These are phyloP conservation scores for Amaranthus tricolor DNA, from an alignment of 179 eudicot species.

Conservation along the genomic window DNA sequence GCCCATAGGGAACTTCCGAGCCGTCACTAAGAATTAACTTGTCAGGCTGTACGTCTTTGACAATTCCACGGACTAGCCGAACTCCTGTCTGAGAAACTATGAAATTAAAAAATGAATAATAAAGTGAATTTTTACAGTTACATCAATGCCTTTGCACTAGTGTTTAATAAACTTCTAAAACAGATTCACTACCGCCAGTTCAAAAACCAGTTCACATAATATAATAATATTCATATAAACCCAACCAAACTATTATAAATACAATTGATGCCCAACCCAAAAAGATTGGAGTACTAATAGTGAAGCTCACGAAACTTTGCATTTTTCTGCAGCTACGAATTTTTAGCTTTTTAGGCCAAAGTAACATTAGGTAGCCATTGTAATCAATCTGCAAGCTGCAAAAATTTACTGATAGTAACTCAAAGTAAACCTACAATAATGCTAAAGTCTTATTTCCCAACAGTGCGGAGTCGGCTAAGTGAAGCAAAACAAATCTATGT, in stretches of 20 bases:
- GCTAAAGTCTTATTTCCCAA: no score
- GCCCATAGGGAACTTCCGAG: constrained; percentile 87
- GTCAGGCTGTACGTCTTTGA: constrained; percentile 78
- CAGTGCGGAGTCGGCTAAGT: no score
- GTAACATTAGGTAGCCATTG: neutral
- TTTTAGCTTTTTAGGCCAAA: neutral
- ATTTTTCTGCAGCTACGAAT: neutral
- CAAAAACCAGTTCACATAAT: neutral
- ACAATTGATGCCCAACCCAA: neutral
- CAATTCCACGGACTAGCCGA: constrained; percentile 87
- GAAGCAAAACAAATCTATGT: no score
- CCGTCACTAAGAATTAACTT: constrained; percentile 82
- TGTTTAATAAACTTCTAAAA: neutral
- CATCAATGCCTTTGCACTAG: constrained; percentile 4
- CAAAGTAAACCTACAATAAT: neutral
- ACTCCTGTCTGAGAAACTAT: constrained; percentile 87
- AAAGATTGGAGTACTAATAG: neutral
- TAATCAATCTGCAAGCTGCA: neutral
- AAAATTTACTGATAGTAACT: neutral
- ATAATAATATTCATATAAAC: neutral
- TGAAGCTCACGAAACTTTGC: neutral
- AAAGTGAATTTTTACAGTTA: constrained; percentile 1
- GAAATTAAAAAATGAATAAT: constrained; percentile 13
- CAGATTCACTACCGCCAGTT: neutral
- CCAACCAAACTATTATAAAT: neutral